Percentiles rank a stretch among this genome's conserved stretches.
These are phyloP conservation scores for Aspergillus campestris DNA, from an alignment of 495 filamentous ascomycete species.

Conservation along the genomic window DNA sequence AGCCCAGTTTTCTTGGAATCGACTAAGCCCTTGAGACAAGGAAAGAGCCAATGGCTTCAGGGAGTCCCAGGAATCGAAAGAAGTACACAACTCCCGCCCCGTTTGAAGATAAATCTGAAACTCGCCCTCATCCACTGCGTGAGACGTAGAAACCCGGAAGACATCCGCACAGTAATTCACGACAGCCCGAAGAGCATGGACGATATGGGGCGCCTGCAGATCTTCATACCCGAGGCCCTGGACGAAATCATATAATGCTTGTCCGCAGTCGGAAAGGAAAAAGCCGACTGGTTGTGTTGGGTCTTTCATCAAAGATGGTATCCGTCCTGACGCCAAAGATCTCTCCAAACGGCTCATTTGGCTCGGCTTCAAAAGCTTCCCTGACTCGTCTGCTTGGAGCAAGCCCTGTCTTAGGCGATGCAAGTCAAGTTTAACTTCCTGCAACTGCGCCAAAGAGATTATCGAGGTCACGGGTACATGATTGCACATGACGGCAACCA, in stretches of 20 bases:
- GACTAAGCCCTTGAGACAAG: constrained; percentile 32
- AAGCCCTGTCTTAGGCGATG: constrained; percentile 30
- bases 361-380: constrained; percentile 43
- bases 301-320: constrained; percentile 55
- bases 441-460: constrained; percentile 27
- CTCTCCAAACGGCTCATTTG: constrained; percentile 62
- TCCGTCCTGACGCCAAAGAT: constrained; percentile 49
- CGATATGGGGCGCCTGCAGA: constrained; percentile 18
- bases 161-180: constrained; percentile 53
- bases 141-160: constrained; percentile 34
- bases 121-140: constrained; percentile 43
- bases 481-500: constrained; percentile 22
- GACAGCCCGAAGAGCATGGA: constrained; percentile 33
- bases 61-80: constrained; percentile 14
- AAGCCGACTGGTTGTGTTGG: constrained; percentile 48
- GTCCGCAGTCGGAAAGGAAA: constrained; percentile 38
- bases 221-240: constrained; percentile 22
- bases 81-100: constrained; percentile 28
- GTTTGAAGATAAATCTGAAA: constrained; percentile 48
- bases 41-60: constrained; percentile 25
- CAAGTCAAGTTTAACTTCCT: constrained; percentile 31
- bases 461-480: constrained; percentile 17
- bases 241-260: constrained; percentile 32
- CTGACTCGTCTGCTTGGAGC: constrained; percentile 27
- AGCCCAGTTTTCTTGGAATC: constrained; percentile 45